Evolutionary conservation across 2,329 filamentous ascomycete species (phyloP), one percentile per base, ranked within the genome.

Genomic region (Fusarium keratoplasticum): DNA sequence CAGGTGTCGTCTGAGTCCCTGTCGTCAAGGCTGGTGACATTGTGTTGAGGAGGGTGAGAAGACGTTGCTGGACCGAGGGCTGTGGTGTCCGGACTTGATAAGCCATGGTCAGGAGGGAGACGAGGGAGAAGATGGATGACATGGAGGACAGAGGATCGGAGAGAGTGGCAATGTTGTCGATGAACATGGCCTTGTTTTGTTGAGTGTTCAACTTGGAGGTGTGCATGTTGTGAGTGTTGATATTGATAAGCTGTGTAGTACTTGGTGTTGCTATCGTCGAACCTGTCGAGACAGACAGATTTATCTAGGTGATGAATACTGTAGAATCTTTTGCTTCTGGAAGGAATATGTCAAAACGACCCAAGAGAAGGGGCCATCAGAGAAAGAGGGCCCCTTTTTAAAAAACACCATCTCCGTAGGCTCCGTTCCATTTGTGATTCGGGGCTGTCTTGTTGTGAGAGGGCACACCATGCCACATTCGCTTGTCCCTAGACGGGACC

Each of bases 41-140:
- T 10, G 81, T 82, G 63, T 81, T 74, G 66, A 83, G 71, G 66
- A 83, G 79, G n/a, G 79, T 81, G 50, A 78, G 69, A 61, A 83
- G 81, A n/a, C 78, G 81, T 35, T 78, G 74, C 47, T 81, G 77
- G 54, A 70, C 70, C 4, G 67, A 66, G 14, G 74, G 75, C 6
- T 70, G 70, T 10, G 80, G 80, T 33, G 72, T 76, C 35, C 76
- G 76, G 62, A 78, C 74, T 61, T 78, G 76, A 66, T 82, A 83
- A 50, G 81, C 77, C 61, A 83, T 75, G 40, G 80, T 72, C 60
- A 83, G 67, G 64, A 83, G 81, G 27, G 76, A 79, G 71, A 83
- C 79, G 55, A 83, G 81, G 22, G 81, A 75, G 50, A 76, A 75
- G 60, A 81, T 76, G 33, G 78, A 78, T 3, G 77, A 78, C 76